Percentiles rank a stretch among this genome's conserved stretches.
These are phyloP conservation scores for Myriangium duriaei DNA, from an alignment of 2,329 filamentous ascomycete species.

Conservation along the genomic window DNA sequence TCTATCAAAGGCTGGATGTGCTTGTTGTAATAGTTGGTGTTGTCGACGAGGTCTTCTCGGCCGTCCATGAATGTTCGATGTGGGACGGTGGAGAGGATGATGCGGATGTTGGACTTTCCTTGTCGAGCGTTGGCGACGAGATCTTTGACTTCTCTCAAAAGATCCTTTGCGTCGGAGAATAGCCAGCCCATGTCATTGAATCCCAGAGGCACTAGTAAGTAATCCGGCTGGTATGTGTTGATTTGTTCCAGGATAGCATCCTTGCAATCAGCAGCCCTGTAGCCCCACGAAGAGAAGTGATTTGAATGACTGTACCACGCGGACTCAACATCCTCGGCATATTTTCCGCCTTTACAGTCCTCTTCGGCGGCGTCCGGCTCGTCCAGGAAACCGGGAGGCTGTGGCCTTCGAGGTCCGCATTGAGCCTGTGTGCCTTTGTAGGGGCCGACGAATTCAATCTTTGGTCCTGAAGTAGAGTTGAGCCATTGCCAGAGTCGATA, in stretches of 20 bases:
- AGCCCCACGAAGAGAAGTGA: slow-evolving; percentile 27
- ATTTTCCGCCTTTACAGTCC: slow-evolving; percentile 19
- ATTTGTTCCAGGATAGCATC: slow-evolving; percentile 20
- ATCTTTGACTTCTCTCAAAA: slow-evolving; percentile 16
- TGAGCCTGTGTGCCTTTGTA: slow-evolving; percentile 24
- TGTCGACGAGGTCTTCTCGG: slow-evolving; percentile 13
- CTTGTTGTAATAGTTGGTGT: slow-evolving; percentile 15
- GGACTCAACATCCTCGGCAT: slow-evolving; percentile 19
- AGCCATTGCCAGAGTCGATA: slow-evolving; percentile 33
- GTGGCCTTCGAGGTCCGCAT: slow-evolving; percentile 9
- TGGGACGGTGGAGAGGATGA: slow-evolving; percentile 16
- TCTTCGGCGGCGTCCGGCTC: neutral
- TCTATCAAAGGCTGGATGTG: slow-evolving; percentile 14
- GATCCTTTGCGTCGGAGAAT: slow-evolving; percentile 14
- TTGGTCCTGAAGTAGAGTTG: slow-evolving; percentile 13
- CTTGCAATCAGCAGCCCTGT: slow-evolving; percentile 22
- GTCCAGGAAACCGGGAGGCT: slow-evolving; percentile 9
- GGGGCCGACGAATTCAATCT: slow-evolving; percentile 25
- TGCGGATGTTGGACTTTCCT: slow-evolving; percentile 16
- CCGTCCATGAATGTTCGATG: slow-evolving; percentile 14
- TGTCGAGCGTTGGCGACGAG: slow-evolving; percentile 22
- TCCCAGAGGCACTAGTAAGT: slow-evolving; percentile 17
- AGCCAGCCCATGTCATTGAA: slow-evolving; percentile 18
- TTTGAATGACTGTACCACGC: slow-evolving; percentile 17
- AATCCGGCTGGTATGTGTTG: slow-evolving; percentile 20